Conservation (phyloP, 2,329 filamentous ascomycete species). For the Epichloe gansuensis region DNA sequence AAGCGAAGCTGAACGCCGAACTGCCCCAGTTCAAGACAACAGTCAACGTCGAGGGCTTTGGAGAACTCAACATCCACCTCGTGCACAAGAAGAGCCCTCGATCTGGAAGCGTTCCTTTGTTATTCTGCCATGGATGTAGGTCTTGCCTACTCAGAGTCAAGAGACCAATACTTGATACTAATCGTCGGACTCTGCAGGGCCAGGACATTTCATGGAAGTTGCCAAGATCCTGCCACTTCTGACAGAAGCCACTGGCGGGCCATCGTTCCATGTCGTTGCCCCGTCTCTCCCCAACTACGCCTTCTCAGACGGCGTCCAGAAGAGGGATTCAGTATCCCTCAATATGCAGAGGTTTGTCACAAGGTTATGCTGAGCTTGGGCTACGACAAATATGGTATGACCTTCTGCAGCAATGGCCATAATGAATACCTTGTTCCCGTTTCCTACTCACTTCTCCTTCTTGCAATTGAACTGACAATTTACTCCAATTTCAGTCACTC, state of each 20-base stretch:
- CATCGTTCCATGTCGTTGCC: constrained; percentile 44
- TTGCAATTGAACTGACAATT: not conserved
- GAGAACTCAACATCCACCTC: constrained; percentile 49
- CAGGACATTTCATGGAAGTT: constrained; percentile 57
- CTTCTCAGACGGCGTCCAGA: constrained; percentile 19
- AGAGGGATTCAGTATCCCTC: constrained; percentile 19
- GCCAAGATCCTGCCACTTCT: constrained; percentile 45
- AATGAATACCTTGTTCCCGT: too few species aligned
- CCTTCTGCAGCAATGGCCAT: not conserved
- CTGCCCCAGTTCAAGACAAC: constrained; percentile 44
- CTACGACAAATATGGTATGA: constrained; percentile 28
- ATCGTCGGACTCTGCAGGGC: constrained; percentile 29
- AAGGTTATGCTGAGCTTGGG: constrained; percentile 58
- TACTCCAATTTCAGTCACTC: constrained; percentile 39
- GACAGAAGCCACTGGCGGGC: constrained; percentile 18
- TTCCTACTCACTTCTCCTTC: not conserved
- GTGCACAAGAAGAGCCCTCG: constrained; percentile 42
- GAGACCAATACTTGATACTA: not conserved
- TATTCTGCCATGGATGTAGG: constrained; percentile 33
- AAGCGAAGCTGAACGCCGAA: constrained; percentile 41
- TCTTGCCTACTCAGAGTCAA: not conserved
- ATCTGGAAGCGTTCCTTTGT: constrained; percentile 45
- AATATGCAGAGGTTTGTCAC: constrained; percentile 44
- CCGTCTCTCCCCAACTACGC: constrained; percentile 45
- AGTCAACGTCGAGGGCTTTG: constrained; percentile 45